A percentile compares a stretch with the other conserved stretches of the same genome.
Evolutionary conservation across 805 yeast species (phyloP).

Genomic region (Brettanomyces nanus): DNA sequence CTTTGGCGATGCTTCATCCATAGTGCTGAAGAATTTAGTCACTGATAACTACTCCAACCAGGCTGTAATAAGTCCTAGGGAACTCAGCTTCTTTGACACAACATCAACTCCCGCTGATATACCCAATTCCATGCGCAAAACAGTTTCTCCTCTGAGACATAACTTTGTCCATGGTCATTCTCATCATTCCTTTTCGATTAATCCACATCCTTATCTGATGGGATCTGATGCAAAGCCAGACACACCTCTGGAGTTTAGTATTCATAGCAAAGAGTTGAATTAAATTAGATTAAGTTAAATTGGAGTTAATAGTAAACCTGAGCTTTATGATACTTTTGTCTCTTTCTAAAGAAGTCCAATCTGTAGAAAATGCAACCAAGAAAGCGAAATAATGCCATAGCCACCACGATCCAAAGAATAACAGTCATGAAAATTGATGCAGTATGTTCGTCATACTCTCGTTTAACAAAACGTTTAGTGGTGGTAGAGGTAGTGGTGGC

Average conservation of each 20-base stretch:
- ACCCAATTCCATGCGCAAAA: no score
- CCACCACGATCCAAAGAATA: constrained; percentile 87
- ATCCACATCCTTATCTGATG: not conserved
- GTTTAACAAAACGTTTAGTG: constrained; percentile 22
- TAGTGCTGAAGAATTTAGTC: no score
- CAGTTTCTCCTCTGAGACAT: not conserved
- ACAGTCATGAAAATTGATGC: constrained; percentile 60
- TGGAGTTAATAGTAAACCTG: constrained; percentile 5
- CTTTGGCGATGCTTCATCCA: no score
- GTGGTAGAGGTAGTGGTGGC: constrained; percentile 12
- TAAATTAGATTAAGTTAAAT: no score
- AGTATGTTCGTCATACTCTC: constrained; percentile 14
- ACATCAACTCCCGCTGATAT: no score
- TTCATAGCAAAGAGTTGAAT: no score
- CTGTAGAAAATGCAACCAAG: constrained; percentile 58
- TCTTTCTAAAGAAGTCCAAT: constrained; percentile 13
- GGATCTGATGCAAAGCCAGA: no score
- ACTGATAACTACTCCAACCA: no score
- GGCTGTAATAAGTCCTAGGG: no score
- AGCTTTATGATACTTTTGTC: constrained; percentile 14
- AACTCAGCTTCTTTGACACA: no score
- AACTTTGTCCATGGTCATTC: not conserved
- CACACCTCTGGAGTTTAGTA: no score
- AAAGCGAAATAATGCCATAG: constrained; percentile 71
- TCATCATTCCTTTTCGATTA: not conserved